These are phyloP conservation scores for Fusarium ambrosium DNA, from an alignment of 2,329 filamentous ascomycete genomes.

Conservation along the genomic window DNA sequence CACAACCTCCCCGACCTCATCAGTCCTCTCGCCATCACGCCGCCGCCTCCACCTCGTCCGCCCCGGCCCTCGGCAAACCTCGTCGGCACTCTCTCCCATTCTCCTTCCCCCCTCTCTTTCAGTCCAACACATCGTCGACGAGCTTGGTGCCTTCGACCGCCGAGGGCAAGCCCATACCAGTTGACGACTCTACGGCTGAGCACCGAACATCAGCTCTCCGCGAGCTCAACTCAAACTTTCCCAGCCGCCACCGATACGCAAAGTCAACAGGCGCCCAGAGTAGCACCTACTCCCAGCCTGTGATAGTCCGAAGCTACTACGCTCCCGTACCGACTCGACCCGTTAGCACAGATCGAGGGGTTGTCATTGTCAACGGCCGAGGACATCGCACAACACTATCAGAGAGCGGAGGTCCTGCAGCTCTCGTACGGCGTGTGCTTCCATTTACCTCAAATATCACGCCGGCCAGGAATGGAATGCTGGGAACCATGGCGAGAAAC, in stretches of 20 bases:
- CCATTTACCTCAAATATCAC: constrained; percentile 51
- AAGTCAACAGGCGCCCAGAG: constrained; percentile 69
- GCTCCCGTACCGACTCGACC: constrained; percentile 57
- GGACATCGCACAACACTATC: constrained; percentile 45
- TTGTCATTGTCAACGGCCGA: constrained; percentile 49
- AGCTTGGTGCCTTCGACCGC: constrained; percentile 68
- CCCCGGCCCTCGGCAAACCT: constrained; percentile 40
- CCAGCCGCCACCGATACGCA: constrained; percentile 68
- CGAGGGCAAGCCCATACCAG: constrained; percentile 67
- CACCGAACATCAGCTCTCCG: constrained; percentile 72
- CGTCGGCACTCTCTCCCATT: constrained; percentile 59
- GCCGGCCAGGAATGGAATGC: constrained; percentile 55
- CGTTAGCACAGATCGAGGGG: constrained; percentile 48
- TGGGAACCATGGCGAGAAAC: constrained; percentile 60
- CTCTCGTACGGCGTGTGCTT: constrained; percentile 48
- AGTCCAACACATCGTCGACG: constrained; percentile 65
- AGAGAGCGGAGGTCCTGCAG: constrained; percentile 47
- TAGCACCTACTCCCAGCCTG: constrained; percentile 74
- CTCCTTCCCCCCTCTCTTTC: constrained; percentile 63
- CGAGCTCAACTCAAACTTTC: constrained; percentile 70
- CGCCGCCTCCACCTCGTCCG: constrained; percentile 44
- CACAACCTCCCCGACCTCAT: constrained; percentile 34
- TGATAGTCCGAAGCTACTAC: constrained; percentile 75
- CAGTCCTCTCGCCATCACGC: constrained; percentile 43
- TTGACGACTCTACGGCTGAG: constrained; percentile 68